A percentile compares a stretch with the other conserved stretches of the same genome.
phyloP scores from a whole-genome alignment of 2,329 filamentous ascomycete species.

The Orbilia brochopaga region DNA sequence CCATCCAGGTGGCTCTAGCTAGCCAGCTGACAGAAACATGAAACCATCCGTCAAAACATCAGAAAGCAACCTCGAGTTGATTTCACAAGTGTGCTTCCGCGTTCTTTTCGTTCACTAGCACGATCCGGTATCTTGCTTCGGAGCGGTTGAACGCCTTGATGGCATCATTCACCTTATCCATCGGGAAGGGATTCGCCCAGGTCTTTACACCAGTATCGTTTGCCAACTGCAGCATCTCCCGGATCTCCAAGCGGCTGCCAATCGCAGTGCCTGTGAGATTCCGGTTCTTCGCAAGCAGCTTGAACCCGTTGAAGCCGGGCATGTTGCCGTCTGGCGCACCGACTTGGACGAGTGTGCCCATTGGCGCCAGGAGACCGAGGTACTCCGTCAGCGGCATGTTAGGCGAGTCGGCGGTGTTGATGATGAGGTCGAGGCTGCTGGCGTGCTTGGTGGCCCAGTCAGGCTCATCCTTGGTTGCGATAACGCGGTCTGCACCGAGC shows the following conservation, averaged over 20 bases:
- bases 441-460: conserved; percentile 67
- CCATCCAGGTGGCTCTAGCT: too few species aligned
- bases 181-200: conserved; percentile 68
- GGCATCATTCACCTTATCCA: conserved; percentile 62
- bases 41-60: too few species aligned
- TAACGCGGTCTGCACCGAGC: conserved; percentile 67
- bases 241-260: conserved; percentile 66
- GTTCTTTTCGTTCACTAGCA: conserved; percentile 60
- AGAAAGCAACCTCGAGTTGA: not conserved
- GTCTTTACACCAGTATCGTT: conserved; percentile 66
- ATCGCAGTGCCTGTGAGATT: conserved; percentile 63
- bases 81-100: not conserved
- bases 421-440: conserved; percentile 65
- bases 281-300: conserved; percentile 66
- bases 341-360: conserved; percentile 70
- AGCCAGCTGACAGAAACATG: too few species aligned
- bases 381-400: conserved; percentile 70
- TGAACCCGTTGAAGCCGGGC: conserved; percentile 65
- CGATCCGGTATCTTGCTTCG: conserved; percentile 61
- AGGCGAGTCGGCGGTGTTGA: conserved; percentile 65
- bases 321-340: conserved; percentile 68
- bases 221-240: conserved; percentile 68
- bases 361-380: conserved; percentile 65
- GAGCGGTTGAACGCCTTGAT: conserved; percentile 52
- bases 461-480: conserved; percentile 64